Evolutionary conservation across 495 filamentous ascomycete genomes (phyloP).

Genomic region (Penicillium tannophilum): DNA sequence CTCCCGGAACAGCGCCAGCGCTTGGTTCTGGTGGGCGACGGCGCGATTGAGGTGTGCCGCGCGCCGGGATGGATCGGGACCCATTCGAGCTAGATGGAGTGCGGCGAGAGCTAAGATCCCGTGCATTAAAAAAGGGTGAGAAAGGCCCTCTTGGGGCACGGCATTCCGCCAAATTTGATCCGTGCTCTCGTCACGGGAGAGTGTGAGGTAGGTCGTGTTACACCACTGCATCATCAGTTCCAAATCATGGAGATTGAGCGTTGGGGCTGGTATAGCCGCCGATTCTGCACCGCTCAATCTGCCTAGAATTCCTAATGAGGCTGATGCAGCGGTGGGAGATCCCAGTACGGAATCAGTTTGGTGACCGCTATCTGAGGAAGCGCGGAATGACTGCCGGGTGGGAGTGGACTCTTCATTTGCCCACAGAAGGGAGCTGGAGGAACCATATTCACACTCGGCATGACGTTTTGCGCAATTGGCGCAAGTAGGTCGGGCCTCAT

Average conservation of each 20-base stretch:
- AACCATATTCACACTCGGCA: constrained; percentile 43
- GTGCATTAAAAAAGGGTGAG: constrained; percentile 53
- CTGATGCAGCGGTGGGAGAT: constrained; percentile 15
- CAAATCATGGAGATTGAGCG: constrained; percentile 38
- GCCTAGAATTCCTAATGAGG: constrained; percentile 33
- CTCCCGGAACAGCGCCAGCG: constrained; percentile 47
- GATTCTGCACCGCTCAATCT: constrained; percentile 21
- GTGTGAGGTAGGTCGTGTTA: constrained; percentile 34
- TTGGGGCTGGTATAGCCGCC: constrained; percentile 9
- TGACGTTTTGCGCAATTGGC: constrained; percentile 44
- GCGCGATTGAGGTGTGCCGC: constrained; percentile 41
- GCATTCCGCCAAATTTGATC: constrained; percentile 45
- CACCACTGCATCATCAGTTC: constrained; percentile 52
- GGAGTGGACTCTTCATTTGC: constrained; percentile 35
- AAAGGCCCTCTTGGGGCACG: constrained; percentile 49
- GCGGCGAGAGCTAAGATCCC: constrained; percentile 53
- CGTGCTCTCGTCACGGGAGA: constrained; percentile 36
- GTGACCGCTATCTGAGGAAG: constrained; percentile 28
- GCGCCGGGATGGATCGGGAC: constrained; percentile 23
- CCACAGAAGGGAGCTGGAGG: constrained; percentile 40
- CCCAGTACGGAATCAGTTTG: constrained; percentile 18
- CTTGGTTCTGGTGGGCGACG: constrained; percentile 50
- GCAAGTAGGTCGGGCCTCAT: constrained; percentile 40
- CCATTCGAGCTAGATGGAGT: constrained; percentile 46
- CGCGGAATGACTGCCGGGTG: constrained; percentile 17